phyloP scores from a whole-genome alignment of 257 asterid species.

The Mitragyna speciosa region DNA sequence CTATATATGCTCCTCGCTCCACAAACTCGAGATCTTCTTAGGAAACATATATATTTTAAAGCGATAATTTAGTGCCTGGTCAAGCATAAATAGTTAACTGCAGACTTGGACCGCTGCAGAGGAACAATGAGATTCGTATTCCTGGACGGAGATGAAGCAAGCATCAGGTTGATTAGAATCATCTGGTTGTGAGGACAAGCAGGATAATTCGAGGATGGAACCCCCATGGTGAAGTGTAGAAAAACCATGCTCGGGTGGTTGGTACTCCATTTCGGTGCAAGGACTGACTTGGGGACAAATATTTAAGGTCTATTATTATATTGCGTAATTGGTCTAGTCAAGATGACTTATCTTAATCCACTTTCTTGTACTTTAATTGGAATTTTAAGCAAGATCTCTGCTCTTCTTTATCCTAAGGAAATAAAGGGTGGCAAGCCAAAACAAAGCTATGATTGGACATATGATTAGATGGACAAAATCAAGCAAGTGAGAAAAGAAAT shows the following conservation, averaged over 20 bases:
- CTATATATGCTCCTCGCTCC: neutral
- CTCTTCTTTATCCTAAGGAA: conserved; percentile 21
- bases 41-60: neutral
- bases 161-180: conserved; percentile 10
- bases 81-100: neutral
- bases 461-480: conserved; percentile 27
- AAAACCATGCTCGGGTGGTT: conserved; percentile 5
- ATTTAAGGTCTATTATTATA: conserved; percentile 26
- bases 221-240: neutral
- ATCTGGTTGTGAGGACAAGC: conserved; percentile 21
- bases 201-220: conserved; percentile 12
- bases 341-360: conserved; percentile 30
- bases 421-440: conserved; percentile 18
- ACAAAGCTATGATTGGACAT: conserved; percentile 29
- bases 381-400: conserved; percentile 23
- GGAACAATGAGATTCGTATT: neutral
- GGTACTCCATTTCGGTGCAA: neutral
- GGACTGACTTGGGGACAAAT: conserved; percentile 15
- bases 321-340: conserved; percentile 42
- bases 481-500: neutral
- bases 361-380: conserved; percentile 35
- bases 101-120: neutral
- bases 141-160: neutral
- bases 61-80: neutral
- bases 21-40: neutral